A percentile compares a stretch with the other conserved stretches of the same genome.
phyloP scores from a whole-genome alignment of 305 asterid genomes.

The Andrographis paniculata region DNA sequence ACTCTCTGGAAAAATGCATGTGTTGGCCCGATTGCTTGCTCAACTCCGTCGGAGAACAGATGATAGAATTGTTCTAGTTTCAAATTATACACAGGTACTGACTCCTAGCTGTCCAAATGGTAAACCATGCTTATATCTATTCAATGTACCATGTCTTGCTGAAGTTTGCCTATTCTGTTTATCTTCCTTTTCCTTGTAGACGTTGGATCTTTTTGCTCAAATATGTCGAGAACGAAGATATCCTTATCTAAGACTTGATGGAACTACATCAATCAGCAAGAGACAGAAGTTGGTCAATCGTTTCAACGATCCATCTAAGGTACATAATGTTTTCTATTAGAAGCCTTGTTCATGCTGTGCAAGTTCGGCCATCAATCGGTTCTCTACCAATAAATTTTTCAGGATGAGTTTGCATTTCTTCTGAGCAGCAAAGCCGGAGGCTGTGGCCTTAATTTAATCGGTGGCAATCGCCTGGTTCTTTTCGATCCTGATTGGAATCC shows the following conservation, averaged over 20 bases:
- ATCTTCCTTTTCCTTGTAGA: constrained; percentile 36
- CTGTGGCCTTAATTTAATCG: constrained; percentile 95
- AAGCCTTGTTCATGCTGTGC: constrained; percentile 15
- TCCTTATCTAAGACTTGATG: constrained; percentile 92
- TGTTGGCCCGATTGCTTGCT: constrained; percentile 87
- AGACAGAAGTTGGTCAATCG: constrained; percentile 88
- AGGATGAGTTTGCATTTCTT: constrained; percentile 98
- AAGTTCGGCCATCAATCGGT: constrained; percentile 15
- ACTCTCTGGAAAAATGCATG: constrained; percentile 97
- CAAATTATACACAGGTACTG: constrained; percentile 93
- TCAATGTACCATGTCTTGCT: constrained; percentile 1
- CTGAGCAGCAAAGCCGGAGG: constrained; percentile 99
- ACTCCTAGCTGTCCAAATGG: too few species aligned
- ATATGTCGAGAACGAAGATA: constrained; percentile 94
- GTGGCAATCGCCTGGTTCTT: constrained; percentile 89
- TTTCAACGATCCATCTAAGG: constrained; percentile 87
- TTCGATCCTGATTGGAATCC: constrained; percentile 99
- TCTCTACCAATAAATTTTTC: constrained; percentile 20
- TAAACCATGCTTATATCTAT: too few species aligned
- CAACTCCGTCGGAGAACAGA: constrained; percentile 84
- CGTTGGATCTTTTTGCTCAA: constrained; percentile 92
- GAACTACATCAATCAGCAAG: constrained; percentile 88
- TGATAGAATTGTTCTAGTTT: constrained; percentile 92
- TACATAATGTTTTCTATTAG: constrained; percentile 20
- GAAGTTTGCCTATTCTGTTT: constrained; percentile 14